Evolutionary conservation across 345 rosid genomes (phyloP).

Genomic region (Corchorus olitorius): DNA sequence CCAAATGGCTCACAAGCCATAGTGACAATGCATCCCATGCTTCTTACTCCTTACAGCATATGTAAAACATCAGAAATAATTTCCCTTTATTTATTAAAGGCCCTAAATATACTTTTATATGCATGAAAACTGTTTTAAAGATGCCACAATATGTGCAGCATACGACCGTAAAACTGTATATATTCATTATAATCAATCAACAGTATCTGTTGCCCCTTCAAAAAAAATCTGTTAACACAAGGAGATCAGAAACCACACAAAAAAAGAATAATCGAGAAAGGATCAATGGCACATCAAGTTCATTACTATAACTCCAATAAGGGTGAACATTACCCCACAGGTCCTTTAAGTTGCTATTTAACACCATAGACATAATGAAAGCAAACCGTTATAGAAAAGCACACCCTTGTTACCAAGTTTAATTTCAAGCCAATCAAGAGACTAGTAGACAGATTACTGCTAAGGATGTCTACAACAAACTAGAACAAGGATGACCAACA

Average conservation of each 20-base stretch:
- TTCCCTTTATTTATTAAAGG: neutral
- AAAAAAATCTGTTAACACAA: neutral
- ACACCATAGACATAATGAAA: neutral
- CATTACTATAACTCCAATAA: neutral
- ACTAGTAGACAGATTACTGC: neutral
- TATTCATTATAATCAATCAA: neutral
- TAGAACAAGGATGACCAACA: neutral
- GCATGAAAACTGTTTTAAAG: slow-evolving; percentile 3
- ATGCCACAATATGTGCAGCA: neutral
- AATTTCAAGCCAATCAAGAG: neutral
- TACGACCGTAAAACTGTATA: neutral
- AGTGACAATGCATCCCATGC: neutral
- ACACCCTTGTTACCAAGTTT: neutral
- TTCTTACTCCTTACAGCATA: neutral
- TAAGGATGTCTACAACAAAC: neutral
- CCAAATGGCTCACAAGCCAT: neutral
- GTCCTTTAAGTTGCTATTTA: neutral
- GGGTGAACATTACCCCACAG: neutral
- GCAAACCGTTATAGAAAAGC: neutral
- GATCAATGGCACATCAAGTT: neutral
- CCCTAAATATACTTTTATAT: neutral
- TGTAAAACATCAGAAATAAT: too few relatives aligned
- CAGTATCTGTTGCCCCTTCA: neutral
- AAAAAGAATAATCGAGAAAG: neutral
- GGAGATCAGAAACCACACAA: slow-evolving; percentile 1